Percentiles rank a stretch among this genome's conserved stretches.
phyloP scores from a whole-genome alignment of 2,329 filamentous ascomycete genomes.

The Aulographum hederae region DNA sequence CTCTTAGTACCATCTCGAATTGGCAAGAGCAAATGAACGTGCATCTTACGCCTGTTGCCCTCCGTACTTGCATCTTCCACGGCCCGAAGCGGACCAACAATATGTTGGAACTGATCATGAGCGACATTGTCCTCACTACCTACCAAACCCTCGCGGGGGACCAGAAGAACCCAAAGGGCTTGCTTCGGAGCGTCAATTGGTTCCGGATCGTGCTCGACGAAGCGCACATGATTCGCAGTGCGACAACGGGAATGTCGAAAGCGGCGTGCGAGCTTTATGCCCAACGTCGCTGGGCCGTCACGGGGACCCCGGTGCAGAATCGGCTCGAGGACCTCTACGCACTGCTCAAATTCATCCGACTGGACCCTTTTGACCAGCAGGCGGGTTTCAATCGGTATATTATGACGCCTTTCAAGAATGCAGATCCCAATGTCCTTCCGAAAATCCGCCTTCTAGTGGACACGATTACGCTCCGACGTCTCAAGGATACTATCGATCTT shows the following conservation, averaged over 20 bases:
- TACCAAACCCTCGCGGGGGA: conserved; percentile 81
- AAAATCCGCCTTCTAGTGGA: conserved; percentile 81
- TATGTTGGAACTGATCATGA: conserved; percentile 46
- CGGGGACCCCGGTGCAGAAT: conserved; percentile 90
- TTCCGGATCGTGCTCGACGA: conserved; percentile 90
- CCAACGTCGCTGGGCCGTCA: conserved; percentile 85
- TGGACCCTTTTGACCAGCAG: conserved; percentile 70
- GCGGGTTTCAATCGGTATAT: conserved; percentile 63
- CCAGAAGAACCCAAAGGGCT: conserved; percentile 40
- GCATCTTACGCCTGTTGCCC: conserved; percentile 46
- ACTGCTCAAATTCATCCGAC: conserved; percentile 61
- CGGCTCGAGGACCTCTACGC: conserved; percentile 78
- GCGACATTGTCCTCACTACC: conserved; percentile 79
- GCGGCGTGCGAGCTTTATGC: conserved; percentile 66
- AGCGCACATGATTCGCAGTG: conserved; percentile 84
- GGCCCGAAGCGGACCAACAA: conserved; percentile 59
- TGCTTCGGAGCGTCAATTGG: too few relatives aligned
- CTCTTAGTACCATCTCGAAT: conserved; percentile 78
- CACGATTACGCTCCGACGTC: conserved; percentile 77
- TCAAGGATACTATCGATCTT: conserved; percentile 81
- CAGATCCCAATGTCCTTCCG: conserved; percentile 65
- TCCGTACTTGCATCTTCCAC: conserved; percentile 75
- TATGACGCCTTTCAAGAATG: conserved; percentile 68
- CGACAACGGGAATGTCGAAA: conserved; percentile 63
- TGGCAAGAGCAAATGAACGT: conserved; percentile 86